Conservation (phyloP, 164 flowering plant genomes). For the Vitis riparia region DNA sequence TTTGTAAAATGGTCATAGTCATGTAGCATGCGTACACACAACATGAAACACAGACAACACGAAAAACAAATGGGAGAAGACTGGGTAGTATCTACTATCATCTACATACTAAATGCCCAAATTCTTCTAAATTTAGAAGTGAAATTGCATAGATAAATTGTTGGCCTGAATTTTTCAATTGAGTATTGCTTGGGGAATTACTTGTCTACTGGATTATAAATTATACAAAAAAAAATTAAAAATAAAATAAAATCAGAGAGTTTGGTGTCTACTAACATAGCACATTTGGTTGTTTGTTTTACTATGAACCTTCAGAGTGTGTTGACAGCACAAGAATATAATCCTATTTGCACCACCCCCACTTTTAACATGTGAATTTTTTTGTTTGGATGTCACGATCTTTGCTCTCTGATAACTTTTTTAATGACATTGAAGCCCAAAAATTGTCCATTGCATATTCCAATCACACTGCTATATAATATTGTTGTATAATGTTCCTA, state of each 20-base stretch:
- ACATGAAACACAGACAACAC: not conserved
- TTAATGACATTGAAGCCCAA: not conserved
- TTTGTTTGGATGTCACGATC: not conserved
- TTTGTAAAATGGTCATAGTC: conserved; percentile 12
- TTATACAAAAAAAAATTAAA: not conserved
- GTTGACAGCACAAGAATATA: not conserved
- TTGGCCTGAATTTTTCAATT: not conserved
- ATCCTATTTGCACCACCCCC: not conserved
- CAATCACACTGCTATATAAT: not conserved
- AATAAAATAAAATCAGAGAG: not conserved
- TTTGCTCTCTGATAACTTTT: not conserved
- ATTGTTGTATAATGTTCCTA: not conserved
- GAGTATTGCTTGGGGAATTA: no score
- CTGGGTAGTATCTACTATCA: no score
- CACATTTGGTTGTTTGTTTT: not conserved
- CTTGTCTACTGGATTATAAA: not conserved
- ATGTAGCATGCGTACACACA: not conserved
- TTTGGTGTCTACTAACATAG: not conserved
- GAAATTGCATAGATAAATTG: not conserved
- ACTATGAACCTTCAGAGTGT: not conserved
- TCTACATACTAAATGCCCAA: no score
- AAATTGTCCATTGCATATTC: not conserved
- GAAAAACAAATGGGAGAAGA: not conserved
- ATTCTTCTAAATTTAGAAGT: no score
- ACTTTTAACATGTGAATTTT: not conserved